Percentiles rank a stretch among this genome's conserved stretches.
Evolutionary conservation across 2,329 filamentous ascomycete genomes (phyloP).

Genomic region (Pseudomassariella vexata): DNA sequence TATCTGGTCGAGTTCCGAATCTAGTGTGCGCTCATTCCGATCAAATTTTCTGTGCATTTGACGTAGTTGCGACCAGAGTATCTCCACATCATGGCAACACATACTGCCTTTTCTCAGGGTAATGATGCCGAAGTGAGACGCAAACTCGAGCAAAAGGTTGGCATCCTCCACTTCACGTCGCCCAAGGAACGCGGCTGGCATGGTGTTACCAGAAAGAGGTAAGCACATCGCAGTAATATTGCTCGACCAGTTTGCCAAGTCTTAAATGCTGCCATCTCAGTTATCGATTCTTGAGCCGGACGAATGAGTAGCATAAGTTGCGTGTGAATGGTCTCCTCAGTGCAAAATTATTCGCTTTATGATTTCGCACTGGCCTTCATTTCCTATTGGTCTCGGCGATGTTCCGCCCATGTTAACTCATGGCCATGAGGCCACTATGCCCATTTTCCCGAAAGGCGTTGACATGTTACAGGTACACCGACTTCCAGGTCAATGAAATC

Average conservation of each 20-base stretch:
- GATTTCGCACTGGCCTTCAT: too few species aligned
- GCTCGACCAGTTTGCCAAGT: too few species aligned
- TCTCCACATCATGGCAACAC: slow-evolving; percentile 26
- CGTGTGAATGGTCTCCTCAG: too few species aligned
- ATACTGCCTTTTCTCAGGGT: slow-evolving; percentile 28
- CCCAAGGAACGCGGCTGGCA: slow-evolving; percentile 33
- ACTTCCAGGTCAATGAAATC: slow-evolving; percentile 92
- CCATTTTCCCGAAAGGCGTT: too few species aligned
- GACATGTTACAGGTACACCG: slow-evolving; percentile 71
- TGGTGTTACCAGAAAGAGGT: slow-evolving; percentile 39
- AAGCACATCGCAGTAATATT: too few species aligned
- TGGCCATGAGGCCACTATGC: slow-evolving; percentile 12
- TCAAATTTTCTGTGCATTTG: too few species aligned
- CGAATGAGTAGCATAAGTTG: too few species aligned
- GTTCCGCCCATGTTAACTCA: not conserved
- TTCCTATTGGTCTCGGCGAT: too few species aligned
- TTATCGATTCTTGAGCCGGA: not conserved
- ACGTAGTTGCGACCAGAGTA: too few species aligned
- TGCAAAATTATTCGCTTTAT: too few species aligned
- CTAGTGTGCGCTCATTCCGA: too few species aligned
- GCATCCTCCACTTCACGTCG: slow-evolving; percentile 34
- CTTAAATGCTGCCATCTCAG: slow-evolving; percentile 1
- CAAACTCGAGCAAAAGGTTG: slow-evolving; percentile 26
- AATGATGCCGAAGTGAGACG: slow-evolving; percentile 22
- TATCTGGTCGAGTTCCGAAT: too few species aligned